Conservation (phyloP, 306 rosid species). For the Vachellia pachyceras region DNA sequence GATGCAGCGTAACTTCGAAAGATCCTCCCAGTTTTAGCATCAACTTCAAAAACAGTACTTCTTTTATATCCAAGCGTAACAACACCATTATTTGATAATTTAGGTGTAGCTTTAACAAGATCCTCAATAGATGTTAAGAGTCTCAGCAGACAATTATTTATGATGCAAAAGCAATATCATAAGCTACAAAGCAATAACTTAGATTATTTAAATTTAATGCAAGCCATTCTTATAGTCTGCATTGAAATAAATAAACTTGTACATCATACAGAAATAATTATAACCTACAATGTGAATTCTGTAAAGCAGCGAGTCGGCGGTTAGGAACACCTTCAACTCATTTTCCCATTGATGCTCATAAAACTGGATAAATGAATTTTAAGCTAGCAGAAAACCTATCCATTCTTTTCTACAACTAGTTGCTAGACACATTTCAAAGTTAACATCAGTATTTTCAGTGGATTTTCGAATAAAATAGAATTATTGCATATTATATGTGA, state of each 20-base stretch:
- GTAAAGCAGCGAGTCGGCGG: neutral
- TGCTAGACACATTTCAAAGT: neutral
- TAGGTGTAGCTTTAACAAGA: conserved; percentile 55
- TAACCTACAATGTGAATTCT: neutral
- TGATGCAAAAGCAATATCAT: neutral
- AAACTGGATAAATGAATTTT: neutral
- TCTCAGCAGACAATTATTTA: conserved; percentile 52
- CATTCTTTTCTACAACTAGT: neutral
- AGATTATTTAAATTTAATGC: neutral
- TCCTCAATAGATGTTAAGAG: conserved; percentile 47
- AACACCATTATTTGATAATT: conserved; percentile 56
- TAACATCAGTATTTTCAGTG: neutral
- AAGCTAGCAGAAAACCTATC: neutral
- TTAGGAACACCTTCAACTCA: neutral
- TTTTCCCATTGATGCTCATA: no score
- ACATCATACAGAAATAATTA: neutral
- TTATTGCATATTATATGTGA: neutral
- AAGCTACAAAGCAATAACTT: neutral
- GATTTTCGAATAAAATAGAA: neutral
- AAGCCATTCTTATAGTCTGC: neutral
- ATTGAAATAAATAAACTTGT: neutral
- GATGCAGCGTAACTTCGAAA: conserved; percentile 41
- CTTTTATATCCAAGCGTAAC: conserved; percentile 63
- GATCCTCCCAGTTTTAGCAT: conserved; percentile 58
- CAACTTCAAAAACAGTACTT: conserved; percentile 62